Evolutionary conservation across 306 rosid species (phyloP).

Genomic region (Malus asiatica): DNA sequence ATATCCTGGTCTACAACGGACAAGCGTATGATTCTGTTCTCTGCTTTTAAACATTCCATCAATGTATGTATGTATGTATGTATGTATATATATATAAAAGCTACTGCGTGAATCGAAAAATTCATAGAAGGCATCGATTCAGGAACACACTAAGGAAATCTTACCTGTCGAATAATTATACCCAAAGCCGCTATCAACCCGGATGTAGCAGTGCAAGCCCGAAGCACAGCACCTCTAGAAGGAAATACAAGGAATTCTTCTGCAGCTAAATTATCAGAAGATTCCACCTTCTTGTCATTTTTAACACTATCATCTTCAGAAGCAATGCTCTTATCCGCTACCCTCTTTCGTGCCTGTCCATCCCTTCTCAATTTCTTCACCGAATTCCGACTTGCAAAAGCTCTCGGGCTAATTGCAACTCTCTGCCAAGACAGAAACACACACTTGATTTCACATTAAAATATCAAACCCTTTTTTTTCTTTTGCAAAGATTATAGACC

Average conservation of each 20-base stretch:
- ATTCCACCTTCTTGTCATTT: slow-evolving; percentile 24
- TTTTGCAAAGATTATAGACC: background rate
- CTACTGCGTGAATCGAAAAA: background rate
- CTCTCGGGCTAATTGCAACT: slow-evolving; percentile 26
- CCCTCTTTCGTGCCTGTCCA: slow-evolving; percentile 13
- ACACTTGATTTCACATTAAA: background rate
- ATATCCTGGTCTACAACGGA: too few relatives aligned
- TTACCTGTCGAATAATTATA: slow-evolving; percentile 61
- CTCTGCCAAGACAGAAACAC: slow-evolving; percentile 27
- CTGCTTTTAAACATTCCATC: too few relatives aligned
- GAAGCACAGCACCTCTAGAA: slow-evolving; percentile 66
- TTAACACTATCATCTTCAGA: slow-evolving; percentile 33
- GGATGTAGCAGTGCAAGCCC: slow-evolving; percentile 72
- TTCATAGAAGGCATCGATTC: background rate
- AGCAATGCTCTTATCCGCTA: slow-evolving; percentile 25
- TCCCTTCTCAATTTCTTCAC: slow-evolving; percentile 46
- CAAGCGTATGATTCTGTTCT: too few relatives aligned
- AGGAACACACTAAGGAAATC: background rate
- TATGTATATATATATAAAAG: background rate
- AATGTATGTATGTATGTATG: too few relatives aligned
- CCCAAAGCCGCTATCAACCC: slow-evolving; percentile 69
- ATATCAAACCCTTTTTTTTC: background rate
- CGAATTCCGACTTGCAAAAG: slow-evolving; percentile 47
- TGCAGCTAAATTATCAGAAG: slow-evolving; percentile 30
- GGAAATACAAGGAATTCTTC: slow-evolving; percentile 31